Base-by-base conservation (phyloP, 1,139 yeast genomes). In the Blastobotrys petasosporus region DNA sequence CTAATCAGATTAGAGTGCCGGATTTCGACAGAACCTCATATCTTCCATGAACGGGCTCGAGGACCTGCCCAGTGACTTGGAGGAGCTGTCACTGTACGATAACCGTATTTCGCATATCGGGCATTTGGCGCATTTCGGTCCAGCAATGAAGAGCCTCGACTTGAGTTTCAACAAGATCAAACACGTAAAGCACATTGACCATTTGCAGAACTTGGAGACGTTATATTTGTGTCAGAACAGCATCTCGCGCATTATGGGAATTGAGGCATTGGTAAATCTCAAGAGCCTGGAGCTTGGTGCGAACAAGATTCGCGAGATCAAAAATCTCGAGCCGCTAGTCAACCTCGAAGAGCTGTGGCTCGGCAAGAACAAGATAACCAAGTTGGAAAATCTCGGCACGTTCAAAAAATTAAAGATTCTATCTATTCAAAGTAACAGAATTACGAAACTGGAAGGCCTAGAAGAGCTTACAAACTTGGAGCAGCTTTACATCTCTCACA, bases 241-340 rank as follows among this genome's bases (percentile, higher is more conserved):
- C 60, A 87, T 94, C 41, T 67, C 76, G 28, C 82, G 76, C 49
- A 87, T 94, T 53, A 80, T 79, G 51, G 82, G 82, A 55, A 59
- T 94, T 44, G 79, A 76, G 10, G 71, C 74, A 1, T 70, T 90
- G 49, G 67, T 65, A 1, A 71, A 76, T n/a, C 65, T 92, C 55
- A 76, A 69, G 45, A 85, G 84, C 56, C 70, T 92, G 50, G 99
- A 94, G 63, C 70, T 94, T 37, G 99, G 98, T 8, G 98, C 97
- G 29, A 94, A 94, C 66, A 75, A 80, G 53, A 78, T 94, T 45
- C 76, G 77, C 42, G 62, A 68, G 46, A 83, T 94, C 46, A 73
- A 80, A 51, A 75, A 75, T 42, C 64, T 90, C 57, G 75, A 74
- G 12, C 58, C 61, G 1, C 68, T 86, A 48, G 66, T 65, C 0